Evolutionary conservation across 768 basidiomycete genomes (phyloP).

Genomic region (Mycena amicta): DNA sequence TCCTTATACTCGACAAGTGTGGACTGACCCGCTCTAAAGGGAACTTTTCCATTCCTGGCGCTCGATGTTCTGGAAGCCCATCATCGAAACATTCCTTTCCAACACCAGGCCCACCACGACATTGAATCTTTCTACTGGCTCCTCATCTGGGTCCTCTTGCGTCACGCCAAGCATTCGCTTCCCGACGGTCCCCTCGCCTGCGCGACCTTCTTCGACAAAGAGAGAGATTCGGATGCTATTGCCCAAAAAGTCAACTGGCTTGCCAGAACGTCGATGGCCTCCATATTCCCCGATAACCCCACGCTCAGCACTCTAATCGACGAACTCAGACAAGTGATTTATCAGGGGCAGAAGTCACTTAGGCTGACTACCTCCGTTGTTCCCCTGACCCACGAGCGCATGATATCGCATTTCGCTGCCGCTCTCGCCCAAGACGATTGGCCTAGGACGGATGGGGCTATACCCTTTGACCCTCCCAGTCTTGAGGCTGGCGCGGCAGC

Average conservation of each 20-base stretch:
- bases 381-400: neutral
- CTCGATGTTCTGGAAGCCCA: neutral
- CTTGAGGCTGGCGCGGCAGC: neutral
- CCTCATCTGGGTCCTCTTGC: constrained; percentile 11
- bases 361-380: too few relatives aligned
- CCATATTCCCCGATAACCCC: neutral
- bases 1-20: neutral
- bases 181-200: neutral
- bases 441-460: neutral
- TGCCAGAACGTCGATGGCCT: too few relatives aligned
- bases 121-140: constrained; percentile 13
- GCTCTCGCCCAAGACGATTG: neutral
- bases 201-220: neutral
- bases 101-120: constrained; percentile 2
- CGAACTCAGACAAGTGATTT: neutral
- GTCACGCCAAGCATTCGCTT: constrained; percentile 2
- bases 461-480: neutral
- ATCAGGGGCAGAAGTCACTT: neutral
- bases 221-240: neutral
- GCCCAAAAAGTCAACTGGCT: neutral
- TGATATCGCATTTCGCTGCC: neutral
- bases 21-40: constrained; percentile 1
- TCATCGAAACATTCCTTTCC: neutral
- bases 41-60: constrained; percentile 7
- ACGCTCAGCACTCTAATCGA: neutral